Percentiles rank a stretch among this genome's conserved stretches.
Conservation (phyloP, 495 filamentous ascomycete genomes). For the Tuber calosporum region DNA sequence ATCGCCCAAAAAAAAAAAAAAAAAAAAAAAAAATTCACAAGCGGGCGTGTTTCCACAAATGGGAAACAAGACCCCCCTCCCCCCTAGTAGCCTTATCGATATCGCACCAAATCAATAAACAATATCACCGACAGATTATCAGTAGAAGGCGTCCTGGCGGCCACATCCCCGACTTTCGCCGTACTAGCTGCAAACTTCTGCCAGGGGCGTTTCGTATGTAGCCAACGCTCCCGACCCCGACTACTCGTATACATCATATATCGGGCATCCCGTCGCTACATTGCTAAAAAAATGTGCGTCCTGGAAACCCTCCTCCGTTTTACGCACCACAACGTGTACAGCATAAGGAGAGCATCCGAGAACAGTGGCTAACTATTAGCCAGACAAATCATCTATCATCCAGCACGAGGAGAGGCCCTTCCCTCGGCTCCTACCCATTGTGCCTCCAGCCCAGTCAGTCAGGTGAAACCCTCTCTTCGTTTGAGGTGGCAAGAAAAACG, state of each 20-base stretch:
- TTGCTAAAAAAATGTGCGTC: not conserved
- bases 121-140: not conserved
- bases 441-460: not conserved
- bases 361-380: not conserved
- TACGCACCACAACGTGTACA: not conserved
- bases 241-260: not conserved
- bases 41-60: not conserved
- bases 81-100: not conserved
- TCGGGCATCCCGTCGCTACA: not conserved
- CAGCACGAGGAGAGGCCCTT: not conserved
- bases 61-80: not conserved
- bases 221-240: not conserved
- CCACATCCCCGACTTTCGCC: not conserved
- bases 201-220: not conserved
- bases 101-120: not conserved
- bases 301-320: not conserved
- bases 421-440: not conserved
- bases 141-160: slow-evolving; percentile 1
- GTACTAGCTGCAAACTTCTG: not conserved
- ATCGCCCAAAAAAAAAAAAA: no score
- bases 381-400: not conserved
- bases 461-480: not conserved
- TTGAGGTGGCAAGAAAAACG: not conserved
- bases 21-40: not conserved
- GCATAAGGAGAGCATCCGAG: not conserved